Percentiles rank a stretch among this genome's conserved stretches.
phyloP scores from a whole-genome alignment of 805 yeast species.

The Jamesozyma rosinii region DNA sequence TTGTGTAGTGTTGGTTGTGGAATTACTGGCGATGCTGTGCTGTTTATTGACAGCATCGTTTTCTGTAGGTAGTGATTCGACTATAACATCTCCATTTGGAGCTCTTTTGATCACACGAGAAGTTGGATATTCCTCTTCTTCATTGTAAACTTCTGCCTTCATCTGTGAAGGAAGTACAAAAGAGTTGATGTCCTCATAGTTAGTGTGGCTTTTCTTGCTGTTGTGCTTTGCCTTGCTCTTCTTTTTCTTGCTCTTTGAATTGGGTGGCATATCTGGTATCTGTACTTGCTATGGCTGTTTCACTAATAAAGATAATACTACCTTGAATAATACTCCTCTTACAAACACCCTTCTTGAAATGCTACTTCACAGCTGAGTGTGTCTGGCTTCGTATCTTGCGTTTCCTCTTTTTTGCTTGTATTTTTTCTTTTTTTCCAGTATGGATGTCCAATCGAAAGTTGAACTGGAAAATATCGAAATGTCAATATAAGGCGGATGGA shows the following conservation, averaged over 20 bases:
- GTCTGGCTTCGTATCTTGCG: not conserved
- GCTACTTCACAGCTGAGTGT: not conserved
- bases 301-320: not conserved
- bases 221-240: slow-evolving; percentile 19
- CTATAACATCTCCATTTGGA: slow-evolving; percentile 69
- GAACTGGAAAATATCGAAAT: not conserved
- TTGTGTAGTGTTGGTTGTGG: not conserved
- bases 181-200: not conserved
- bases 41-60: slow-evolving; percentile 8
- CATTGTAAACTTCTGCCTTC: slow-evolving; percentile 43
- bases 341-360: not conserved
- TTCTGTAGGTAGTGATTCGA: slow-evolving; percentile 35
- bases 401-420: not conserved
- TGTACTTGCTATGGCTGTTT: not conserved
- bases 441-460: not conserved
- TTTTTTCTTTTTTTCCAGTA: not conserved
- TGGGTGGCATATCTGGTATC: slow-evolving; percentile 17
- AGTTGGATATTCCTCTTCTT: slow-evolving; percentile 57
- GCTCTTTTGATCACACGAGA: slow-evolving; percentile 63
- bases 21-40: slow-evolving; percentile 1
- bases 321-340: too few species aligned
- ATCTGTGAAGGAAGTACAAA: slow-evolving; percentile 7
- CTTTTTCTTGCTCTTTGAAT: slow-evolving; percentile 23
- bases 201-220: slow-evolving; percentile 8
- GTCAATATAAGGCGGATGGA: not conserved